Evolutionary conservation across 2,329 filamentous ascomycete species (phyloP), one percentile per base, ranked within the genome.

Genomic region (Bisporella sp.): DNA sequence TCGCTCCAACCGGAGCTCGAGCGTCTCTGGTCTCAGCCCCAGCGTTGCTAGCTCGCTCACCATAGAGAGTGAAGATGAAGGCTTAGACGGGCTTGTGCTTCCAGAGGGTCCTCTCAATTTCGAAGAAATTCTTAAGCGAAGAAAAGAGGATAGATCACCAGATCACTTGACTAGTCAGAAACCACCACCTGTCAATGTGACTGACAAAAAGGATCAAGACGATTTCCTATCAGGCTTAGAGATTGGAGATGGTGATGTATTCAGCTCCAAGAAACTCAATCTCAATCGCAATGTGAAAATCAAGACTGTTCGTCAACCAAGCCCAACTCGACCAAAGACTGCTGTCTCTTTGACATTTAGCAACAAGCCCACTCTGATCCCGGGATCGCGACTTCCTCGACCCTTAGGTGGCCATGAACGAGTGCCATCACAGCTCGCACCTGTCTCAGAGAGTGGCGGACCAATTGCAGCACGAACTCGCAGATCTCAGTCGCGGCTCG

Each of bases 1-100:
- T n/a, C 82, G 81, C 40, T 91, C 89, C 45, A 83, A 84, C 62
- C 83, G 89, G 61, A 93, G 89, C 71, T 96, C 90, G 1, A 92
- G 89, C 13, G 82, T 85, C 35, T 96, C 91, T 39, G 88, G 89
- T 31, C 78, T 96, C 66, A 97, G 92, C 64, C 92, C 93, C 11
- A 97, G 91, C 66, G 79, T 95, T 50, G 88, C 90, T 21, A 97
- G 92, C 68, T 93, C 88, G 56, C 83, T 95, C 59, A 96, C 90
- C 1, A 79, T 82, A 7, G 93, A 96, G 71, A 97, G 91, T 64
- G 92, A 96, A 64, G 91, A 96, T 59, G 92, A 97, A 67, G 86
- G 87, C 5, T 79, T 97, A 53, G 88, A 93, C 54, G 92, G 92
- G n/a, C 76, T 99, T 11, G 74, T 96, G 21, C 75, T 97, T 13